Evolutionary conservation across 805 yeast species (phyloP).

Genomic region (Metschnikowia lachancei): DNA sequence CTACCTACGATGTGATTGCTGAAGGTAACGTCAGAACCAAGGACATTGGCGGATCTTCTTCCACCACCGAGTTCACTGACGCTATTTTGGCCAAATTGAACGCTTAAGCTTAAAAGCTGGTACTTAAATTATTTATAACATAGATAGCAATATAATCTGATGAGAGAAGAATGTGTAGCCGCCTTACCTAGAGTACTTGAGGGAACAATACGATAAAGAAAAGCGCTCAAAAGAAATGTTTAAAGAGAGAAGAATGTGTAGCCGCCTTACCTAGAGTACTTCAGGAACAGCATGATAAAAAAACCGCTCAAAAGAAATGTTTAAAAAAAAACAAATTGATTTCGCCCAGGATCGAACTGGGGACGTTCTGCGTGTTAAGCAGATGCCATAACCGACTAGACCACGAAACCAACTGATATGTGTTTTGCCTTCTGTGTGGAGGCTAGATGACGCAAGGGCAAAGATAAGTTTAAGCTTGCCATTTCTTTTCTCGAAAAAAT

Average conservation of each 20-base stretch:
- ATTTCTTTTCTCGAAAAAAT: too few species aligned
- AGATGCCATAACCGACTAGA: slow-evolving; percentile 91
- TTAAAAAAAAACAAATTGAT: slow-evolving; percentile 9
- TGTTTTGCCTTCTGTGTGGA: neutral
- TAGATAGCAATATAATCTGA: slow-evolving; percentile 14
- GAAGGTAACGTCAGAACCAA: slow-evolving; percentile 83
- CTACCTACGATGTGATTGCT: slow-evolving; percentile 85
- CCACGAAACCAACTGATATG: slow-evolving; percentile 57
- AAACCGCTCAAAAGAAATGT: neutral
- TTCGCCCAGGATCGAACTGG: slow-evolving; percentile 28
- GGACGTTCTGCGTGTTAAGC: slow-evolving; percentile 28
- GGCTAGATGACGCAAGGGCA: too few species aligned
- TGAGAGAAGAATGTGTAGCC: neutral
- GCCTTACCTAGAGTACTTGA: too few species aligned
- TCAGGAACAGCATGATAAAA: neutral
- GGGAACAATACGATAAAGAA: neutral
- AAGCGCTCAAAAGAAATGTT: neutral
- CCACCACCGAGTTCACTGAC: slow-evolving; percentile 92
- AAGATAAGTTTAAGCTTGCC: too few species aligned
- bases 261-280: too few species aligned
- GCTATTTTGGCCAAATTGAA: slow-evolving; percentile 77
- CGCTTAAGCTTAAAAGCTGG: slow-evolving; percentile 15
- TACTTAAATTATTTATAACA: slow-evolving; percentile 3
- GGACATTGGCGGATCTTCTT: slow-evolving; percentile 86
- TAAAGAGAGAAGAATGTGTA: neutral